Evolutionary conservation across 108 stramenopile genomes (phyloP).

Genomic region (Licmophora abbreviata): DNA sequence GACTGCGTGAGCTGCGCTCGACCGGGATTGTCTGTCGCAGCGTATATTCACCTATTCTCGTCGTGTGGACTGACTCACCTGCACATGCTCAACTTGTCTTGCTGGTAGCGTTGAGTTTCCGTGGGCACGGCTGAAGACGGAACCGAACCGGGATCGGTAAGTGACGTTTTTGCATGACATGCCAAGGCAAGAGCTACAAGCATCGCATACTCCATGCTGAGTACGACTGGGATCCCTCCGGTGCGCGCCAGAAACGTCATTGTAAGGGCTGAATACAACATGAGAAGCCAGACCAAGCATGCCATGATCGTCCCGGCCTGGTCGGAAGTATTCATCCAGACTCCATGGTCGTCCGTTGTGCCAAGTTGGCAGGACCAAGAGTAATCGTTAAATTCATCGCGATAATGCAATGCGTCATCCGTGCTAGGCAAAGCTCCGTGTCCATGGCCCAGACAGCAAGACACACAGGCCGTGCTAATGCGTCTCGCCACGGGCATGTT

Average conservation of each 20-base stretch:
- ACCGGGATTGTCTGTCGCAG: no score
- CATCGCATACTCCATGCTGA: constrained; percentile 54
- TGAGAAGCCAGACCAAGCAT: constrained; percentile 71
- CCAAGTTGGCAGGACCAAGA: constrained; percentile 40
- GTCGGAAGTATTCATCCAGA: constrained; percentile 88
- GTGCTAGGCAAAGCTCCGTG: no score
- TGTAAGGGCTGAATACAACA: constrained; percentile 68
- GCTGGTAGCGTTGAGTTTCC: constrained; percentile 55
- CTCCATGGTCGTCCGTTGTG: constrained; percentile 56
- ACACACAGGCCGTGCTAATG: no score
- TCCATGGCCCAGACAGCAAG: no score
- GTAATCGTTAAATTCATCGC: constrained; percentile 55
- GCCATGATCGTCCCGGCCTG: constrained; percentile 87
- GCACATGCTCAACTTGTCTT: constrained; percentile 68
- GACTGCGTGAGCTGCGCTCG: no score
- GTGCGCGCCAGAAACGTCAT: constrained; percentile 67
- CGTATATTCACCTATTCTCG: no score
- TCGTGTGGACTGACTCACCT: no score
- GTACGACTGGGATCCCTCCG: constrained; percentile 49
- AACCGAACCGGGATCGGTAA: constrained; percentile 94
- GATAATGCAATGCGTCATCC: constrained; percentile 27
- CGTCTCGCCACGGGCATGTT: no score
- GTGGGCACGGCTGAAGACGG: constrained; percentile 77
- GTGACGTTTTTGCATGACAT: constrained; percentile 87
- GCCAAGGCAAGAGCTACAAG: constrained; percentile 73